Evolutionary conservation across 805 yeast species (phyloP).

Genomic region (Metschnikowia bowlesiae): DNA sequence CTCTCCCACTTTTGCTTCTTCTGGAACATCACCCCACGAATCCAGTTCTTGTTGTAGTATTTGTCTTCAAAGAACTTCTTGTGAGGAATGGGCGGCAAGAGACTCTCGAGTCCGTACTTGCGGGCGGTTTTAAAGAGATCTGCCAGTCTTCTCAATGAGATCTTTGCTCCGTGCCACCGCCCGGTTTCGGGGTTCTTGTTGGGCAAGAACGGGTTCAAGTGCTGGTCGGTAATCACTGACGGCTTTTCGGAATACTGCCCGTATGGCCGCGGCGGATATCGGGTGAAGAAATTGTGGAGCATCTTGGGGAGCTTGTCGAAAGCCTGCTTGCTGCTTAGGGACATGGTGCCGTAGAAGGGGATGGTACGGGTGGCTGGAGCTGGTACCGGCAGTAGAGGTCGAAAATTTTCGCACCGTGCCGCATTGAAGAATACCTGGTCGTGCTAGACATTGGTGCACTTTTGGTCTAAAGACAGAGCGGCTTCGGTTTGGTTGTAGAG

Average conservation of each 20-base stretch:
- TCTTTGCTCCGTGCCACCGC: conserved; percentile 71
- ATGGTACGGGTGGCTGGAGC: not conserved
- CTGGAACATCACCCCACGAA: conserved; percentile 73
- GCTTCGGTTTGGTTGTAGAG: too few relatives aligned
- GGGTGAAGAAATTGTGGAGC: conserved; percentile 69
- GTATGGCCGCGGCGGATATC: conserved; percentile 83
- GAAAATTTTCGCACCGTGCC: conserved; percentile 15
- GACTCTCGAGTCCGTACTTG: conserved; percentile 71
- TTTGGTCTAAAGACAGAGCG: too few relatives aligned
- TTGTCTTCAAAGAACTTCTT: conserved; percentile 78
- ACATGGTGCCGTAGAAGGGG: conserved; percentile 13
- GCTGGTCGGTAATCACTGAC: conserved; percentile 58
- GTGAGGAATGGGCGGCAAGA: conserved; percentile 64
- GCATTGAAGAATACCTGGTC: not conserved
- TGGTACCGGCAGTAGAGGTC: conserved; percentile 1
- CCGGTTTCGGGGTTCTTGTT: conserved; percentile 80
- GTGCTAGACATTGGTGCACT: too few relatives aligned
- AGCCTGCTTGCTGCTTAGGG: conserved; percentile 36
- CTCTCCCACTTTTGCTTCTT: conserved; percentile 83
- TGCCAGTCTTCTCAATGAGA: conserved; percentile 76
- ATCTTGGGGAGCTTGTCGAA: conserved; percentile 63
- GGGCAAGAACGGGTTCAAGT: conserved; percentile 83
- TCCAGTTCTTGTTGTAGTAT: conserved; percentile 60
- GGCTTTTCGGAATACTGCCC: conserved; percentile 61
- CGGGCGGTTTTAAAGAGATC: conserved; percentile 80